Conservation (phyloP, 192 early-diverging fungal genomes). For the Entomortierella parvispora region DNA sequence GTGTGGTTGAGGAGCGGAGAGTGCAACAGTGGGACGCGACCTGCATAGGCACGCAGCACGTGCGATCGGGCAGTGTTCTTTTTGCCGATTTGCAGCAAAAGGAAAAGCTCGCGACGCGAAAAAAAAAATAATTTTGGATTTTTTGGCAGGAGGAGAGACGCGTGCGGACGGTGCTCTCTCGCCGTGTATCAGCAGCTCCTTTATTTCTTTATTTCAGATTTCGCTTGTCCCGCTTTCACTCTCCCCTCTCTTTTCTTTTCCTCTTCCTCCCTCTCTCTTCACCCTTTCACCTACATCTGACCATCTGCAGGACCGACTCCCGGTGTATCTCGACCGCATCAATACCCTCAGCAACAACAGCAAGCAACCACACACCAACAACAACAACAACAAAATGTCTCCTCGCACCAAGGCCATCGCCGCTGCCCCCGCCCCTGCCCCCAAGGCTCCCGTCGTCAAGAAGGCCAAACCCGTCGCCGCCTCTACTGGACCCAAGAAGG, state of each 20-base stretch:
- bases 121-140: too few species aligned
- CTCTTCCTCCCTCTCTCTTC: slow-evolving; percentile 4
- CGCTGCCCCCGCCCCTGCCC: slow-evolving; percentile 22
- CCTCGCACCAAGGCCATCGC: slow-evolving; percentile 25
- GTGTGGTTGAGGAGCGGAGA: too few species aligned
- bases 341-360: not conserved
- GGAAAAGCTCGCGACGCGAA: too few species aligned
- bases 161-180: too few species aligned
- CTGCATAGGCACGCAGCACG: too few species aligned
- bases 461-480: slow-evolving; percentile 10
- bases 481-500: slow-evolving; percentile 37
- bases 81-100: too few species aligned
- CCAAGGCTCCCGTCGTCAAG: slow-evolving; percentile 29
- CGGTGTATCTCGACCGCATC: not conserved
- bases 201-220: not conserved
- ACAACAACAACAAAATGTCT: slow-evolving; percentile 11
- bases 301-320: not conserved
- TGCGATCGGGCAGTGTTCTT: too few species aligned
- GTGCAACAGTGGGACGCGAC: too few species aligned
- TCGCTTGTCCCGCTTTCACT: slow-evolving; percentile 13
- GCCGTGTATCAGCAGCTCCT: not conserved
- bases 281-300: slow-evolving; percentile 1
- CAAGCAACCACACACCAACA: slow-evolving; percentile 1
- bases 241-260: not conserved
- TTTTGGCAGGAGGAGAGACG: too few species aligned